These are phyloP conservation scores for Kodamaea kakaduensis DNA, from an alignment of 805 yeast species.

Conservation along the genomic window DNA sequence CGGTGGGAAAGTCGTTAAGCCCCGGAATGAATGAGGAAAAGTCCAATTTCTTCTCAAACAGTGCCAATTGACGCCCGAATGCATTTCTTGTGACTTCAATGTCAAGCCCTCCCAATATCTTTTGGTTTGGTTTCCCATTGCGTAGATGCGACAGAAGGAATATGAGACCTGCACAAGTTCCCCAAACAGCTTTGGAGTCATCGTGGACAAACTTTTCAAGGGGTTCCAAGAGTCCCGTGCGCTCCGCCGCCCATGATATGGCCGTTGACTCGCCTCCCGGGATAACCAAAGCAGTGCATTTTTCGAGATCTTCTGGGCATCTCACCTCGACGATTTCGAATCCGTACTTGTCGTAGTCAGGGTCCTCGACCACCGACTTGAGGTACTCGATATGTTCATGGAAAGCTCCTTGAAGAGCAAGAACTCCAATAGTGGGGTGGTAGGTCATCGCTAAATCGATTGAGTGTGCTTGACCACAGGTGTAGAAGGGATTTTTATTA, in stretches of 20 bases:
- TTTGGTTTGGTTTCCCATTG: constrained; percentile 51
- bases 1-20: constrained; percentile 37
- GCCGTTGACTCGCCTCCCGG: constrained; percentile 75
- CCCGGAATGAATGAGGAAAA: constrained; percentile 41
- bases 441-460: constrained; percentile 6
- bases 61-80: constrained; percentile 72
- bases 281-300: constrained; percentile 57
- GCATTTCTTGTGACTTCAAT: constrained; percentile 67
- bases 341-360: constrained; percentile 22
- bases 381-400: constrained; percentile 59
- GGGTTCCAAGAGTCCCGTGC: constrained; percentile 55
- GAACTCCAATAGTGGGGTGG: constrained; percentile 50
- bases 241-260: constrained; percentile 66
- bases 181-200: constrained; percentile 61
- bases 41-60: constrained; percentile 50
- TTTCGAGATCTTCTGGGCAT: constrained; percentile 44
- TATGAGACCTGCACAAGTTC: constrained; percentile 83
- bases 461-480: too few species aligned
- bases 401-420: constrained; percentile 80
- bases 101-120: constrained; percentile 59
- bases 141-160: constrained; percentile 53
- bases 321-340: constrained; percentile 38
- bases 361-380: constrained; percentile 22
- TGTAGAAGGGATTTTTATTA: too few species aligned
- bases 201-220: constrained; percentile 48